Conservation (phyloP, 768 basidiomycete genomes). For the Suillus spraguei region DNA sequence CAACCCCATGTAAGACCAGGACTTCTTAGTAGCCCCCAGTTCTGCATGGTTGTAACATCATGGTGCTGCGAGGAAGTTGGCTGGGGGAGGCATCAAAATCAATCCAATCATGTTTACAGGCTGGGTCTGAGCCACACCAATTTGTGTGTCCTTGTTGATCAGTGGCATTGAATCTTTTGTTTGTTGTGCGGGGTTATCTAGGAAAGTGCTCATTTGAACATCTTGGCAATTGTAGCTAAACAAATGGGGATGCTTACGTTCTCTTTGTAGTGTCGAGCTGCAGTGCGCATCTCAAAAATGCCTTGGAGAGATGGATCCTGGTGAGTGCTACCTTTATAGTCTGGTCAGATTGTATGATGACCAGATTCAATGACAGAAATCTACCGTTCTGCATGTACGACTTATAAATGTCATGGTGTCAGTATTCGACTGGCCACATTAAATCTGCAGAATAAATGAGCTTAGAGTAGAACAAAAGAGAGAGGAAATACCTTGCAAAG, state of each 20-base stretch:
- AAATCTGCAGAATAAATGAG: neutral
- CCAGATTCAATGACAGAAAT: neutral
- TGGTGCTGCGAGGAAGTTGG: constrained; percentile 3
- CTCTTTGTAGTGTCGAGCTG: constrained; percentile 10
- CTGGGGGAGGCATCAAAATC: neutral
- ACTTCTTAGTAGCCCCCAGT: too few species aligned
- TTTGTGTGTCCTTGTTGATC: neutral
- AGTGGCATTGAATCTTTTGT: neutral
- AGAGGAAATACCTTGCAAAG: neutral
- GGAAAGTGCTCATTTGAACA: neutral
- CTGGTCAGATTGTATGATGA: neutral
- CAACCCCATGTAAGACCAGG: too few species aligned
- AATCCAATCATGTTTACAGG: neutral
- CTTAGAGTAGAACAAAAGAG: too few species aligned
- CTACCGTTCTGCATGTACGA: neutral
- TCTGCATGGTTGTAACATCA: too few species aligned
- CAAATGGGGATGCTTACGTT: neutral
- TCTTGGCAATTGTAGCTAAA: neutral
- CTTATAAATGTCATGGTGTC: neutral
- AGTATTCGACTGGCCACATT: too few species aligned
- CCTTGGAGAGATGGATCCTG: neutral
- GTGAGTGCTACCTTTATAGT: neutral
- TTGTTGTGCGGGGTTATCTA: neutral
- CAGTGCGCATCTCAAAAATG: neutral
- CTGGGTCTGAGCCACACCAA: neutral